A percentile compares a stretch with the other conserved stretches of the same genome.
Conservation (phyloP, 2,329 filamentous ascomycete genomes). For the Calonectria henricotiae region DNA sequence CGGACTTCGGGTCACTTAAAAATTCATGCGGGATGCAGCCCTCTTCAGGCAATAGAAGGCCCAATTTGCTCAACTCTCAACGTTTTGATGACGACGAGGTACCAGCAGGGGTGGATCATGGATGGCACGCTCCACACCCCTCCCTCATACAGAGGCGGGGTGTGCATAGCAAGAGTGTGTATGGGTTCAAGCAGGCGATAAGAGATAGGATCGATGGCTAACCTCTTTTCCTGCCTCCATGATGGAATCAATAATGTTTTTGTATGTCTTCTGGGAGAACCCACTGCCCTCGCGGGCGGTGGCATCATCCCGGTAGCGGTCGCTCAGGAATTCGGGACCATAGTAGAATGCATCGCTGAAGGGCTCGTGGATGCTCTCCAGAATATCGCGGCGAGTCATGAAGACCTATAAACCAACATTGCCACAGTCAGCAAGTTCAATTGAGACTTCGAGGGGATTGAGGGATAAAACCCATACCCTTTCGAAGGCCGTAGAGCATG, state of each 20-base stretch:
- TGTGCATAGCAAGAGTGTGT: slow-evolving; percentile 41
- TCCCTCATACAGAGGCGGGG: slow-evolving; percentile 34
- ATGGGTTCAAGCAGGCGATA: slow-evolving; percentile 44
- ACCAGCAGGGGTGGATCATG: slow-evolving; percentile 29
- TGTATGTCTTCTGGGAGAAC: slow-evolving; percentile 80
- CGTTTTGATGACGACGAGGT: slow-evolving; percentile 18
- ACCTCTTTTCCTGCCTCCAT: slow-evolving; percentile 83
- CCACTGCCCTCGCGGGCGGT: slow-evolving; percentile 73
- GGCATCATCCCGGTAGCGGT: slow-evolving; percentile 82
- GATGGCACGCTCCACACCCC: slow-evolving; percentile 9
- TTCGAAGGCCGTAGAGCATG: slow-evolving; percentile 98
- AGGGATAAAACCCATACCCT: slow-evolving; percentile 71
- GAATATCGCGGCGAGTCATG: slow-evolving; percentile 89
- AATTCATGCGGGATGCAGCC: not conserved
- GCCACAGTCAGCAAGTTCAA: not conserved
- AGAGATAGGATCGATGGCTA: slow-evolving; percentile 54
- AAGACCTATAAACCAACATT: slow-evolving; percentile 78
- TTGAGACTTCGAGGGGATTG: not conserved
- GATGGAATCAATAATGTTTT: slow-evolving; percentile 84
- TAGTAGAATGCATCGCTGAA: slow-evolving; percentile 98
- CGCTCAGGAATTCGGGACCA: slow-evolving; percentile 88
- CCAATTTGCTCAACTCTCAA: slow-evolving; percentile 1
- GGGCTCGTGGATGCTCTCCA: slow-evolving; percentile 92
- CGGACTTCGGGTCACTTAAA: not conserved
- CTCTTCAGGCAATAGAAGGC: not conserved